Base-by-base conservation (phyloP, 345 rosid species). In the Brassica rapa region DNA sequence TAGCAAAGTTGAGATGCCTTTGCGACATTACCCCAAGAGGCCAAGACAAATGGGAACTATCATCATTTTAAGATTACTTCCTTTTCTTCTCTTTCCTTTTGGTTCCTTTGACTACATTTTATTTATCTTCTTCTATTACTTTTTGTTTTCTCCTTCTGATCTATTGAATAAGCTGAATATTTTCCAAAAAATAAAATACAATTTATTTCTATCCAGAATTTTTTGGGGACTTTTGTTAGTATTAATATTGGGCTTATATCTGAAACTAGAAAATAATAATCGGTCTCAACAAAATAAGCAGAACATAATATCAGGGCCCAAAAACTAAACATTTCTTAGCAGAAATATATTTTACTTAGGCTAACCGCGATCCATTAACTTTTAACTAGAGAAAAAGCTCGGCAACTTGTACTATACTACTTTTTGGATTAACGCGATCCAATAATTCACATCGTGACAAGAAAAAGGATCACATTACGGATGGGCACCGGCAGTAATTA, bases 1-100 rank as follows among this genome's bases (percentile, higher is more conserved):
- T 29, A 66, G 39, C 30, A 75, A 75, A 68, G 60, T 41, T 9
- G 39, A 61, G 51, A 68, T 46, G 69, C 23, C 62, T 76, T 68
- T 57, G 79, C 60, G 19, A 76, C 62, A 23, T 30, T 62, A 53
- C 33, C 62, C 33, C 49, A 76, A 35, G 41, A 35, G 41, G 41
- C 41, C 41, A 35, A 76, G 68, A 30, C 68, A 68, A 60, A 76
- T 61, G 68, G 62, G 74, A 68, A 76, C 74, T 46, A 68, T 60
- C 60, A 67, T 67, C 79, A 66, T 37, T 56, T 67, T 15, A 73
- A 57, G 53, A 76, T 68, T 59, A 43, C 49, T 41, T 76, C 30
- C 68, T 74, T 65, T 65, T 53, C 53, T 23, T 32, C 33, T 19
- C 49, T 51, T 57, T 67, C 29, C 67, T 37, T 59, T 67, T 67